Evolutionary conservation across 805 yeast species (phyloP).

Genomic region (Starmerella etchellsii): DNA sequence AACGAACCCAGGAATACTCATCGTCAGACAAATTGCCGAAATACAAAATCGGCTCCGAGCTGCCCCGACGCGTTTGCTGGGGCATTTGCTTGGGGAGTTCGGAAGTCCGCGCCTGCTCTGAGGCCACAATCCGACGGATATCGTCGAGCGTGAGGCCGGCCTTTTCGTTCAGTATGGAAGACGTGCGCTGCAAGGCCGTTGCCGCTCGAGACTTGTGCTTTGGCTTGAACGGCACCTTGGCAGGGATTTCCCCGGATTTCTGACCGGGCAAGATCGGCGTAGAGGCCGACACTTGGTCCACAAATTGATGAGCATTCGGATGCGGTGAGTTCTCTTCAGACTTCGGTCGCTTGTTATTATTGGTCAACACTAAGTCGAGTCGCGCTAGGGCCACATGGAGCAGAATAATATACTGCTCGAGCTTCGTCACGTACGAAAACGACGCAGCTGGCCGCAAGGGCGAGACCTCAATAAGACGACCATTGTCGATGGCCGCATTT

Average conservation of each 20-base stretch:
- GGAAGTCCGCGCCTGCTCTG: conserved; percentile 59
- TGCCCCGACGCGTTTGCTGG: conserved; percentile 2
- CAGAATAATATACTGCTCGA: conserved; percentile 62
- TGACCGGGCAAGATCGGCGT: conserved; percentile 5
- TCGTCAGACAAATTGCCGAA: conserved; percentile 34
- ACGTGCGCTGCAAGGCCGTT: conserved; percentile 42
- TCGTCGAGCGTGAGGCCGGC: conserved; percentile 86
- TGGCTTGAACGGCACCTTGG: background rate
- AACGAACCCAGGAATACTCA: conserved; percentile 48
- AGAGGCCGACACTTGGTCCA: background rate
- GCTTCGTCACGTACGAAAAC: conserved; percentile 50
- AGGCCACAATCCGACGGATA: conserved; percentile 91
- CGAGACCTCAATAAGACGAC: conserved; percentile 2
- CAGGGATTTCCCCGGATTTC: background rate
- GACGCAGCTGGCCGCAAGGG: conserved; percentile 20
- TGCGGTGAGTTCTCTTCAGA: conserved; percentile 7
- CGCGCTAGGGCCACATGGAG: conserved; percentile 74
- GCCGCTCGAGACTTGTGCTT: conserved; percentile 1
- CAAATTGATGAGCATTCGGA: background rate
- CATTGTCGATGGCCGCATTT: conserved; percentile 6
- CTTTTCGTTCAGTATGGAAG: conserved; percentile 62
- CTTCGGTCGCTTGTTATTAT: conserved; percentile 16
- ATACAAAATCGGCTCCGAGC: conserved; percentile 10
- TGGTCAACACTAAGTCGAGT: conserved; percentile 33
- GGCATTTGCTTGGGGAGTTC: conserved; percentile 1